Evolutionary conservation across 176 grass and related monocot genomes (phyloP), one percentile per base, ranked within the genome.

Genomic region (Aechmea fasciata): DNA sequence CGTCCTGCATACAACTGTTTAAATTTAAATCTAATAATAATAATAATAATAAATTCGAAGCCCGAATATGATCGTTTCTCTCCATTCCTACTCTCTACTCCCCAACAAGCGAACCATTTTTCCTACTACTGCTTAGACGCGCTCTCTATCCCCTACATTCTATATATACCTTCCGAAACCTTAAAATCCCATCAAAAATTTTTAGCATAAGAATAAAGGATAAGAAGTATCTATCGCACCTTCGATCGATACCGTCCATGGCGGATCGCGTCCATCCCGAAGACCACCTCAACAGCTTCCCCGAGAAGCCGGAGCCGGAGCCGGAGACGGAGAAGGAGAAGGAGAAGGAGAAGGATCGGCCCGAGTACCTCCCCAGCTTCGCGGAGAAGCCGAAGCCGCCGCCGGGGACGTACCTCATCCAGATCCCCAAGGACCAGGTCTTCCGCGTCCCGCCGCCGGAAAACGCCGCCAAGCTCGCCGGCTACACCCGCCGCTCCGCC

Each of bases 381-480:
- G 11, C 3, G 13, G 63, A 22, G 63, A 77, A 69, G 74, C 50
- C 50, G 9, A 13, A 17, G 18, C 29, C 28, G 0, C 51, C 25
- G 29, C 74, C 74, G 33, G 74, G 65, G 0, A 83, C 79, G 0
- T 97, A 92, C 89, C 75, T 97, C 74, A 63, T 97, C 19, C 89
- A 85, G 14, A 51, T 97, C 0, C 93, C 89, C 29, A 97, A 91
- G 67, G 92, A 96, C 75, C 85, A 88, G 72, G 73, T 96, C 13
- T 86, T 91, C 54, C 88, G 85, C 17, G 77, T 85, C 9, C 92
- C 88, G 1, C 88, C 85, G n/a, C 55, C 55, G 55, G 55, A 61
- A 17, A 61, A 61, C 55, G 55, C 55, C 17, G 10, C 15, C 17
- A 61, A 61, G 55, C 10, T 48, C 15, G 11, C 33, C 15, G 10